Conservation (phyloP, 2,329 filamentous ascomycete genomes). For the Fusarium globosum region DNA sequence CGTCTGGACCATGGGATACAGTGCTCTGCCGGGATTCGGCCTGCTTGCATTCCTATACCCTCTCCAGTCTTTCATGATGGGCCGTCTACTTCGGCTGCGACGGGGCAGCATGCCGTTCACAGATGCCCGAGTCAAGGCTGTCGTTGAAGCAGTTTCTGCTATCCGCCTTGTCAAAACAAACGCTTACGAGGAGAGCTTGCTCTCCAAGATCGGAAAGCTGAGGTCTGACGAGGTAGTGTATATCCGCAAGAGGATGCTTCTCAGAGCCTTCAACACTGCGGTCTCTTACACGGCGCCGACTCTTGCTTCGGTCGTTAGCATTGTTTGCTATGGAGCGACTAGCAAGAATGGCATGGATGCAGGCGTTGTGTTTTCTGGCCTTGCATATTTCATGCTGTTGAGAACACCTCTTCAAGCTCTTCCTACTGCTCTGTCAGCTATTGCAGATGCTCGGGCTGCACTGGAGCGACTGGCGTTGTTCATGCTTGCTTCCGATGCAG, state of each 20-base stretch:
- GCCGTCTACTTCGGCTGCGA: slow-evolving; percentile 7
- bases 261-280: slow-evolving; percentile 20
- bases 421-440: slow-evolving; percentile 13
- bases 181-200: slow-evolving; percentile 22
- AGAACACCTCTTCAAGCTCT: slow-evolving; percentile 17
- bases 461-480: slow-evolving; percentile 8
- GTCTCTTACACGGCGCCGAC: slow-evolving; percentile 24
- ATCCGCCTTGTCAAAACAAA: slow-evolving; percentile 28
- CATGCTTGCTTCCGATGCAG: slow-evolving; percentile 17
- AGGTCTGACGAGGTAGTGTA: slow-evolving; percentile 16
- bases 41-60: slow-evolving; percentile 18
- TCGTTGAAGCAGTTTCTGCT: slow-evolving; percentile 16
- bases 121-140: slow-evolving; percentile 16
- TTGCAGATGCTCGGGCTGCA: slow-evolving; percentile 23
- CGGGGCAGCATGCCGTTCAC: slow-evolving; percentile 26
- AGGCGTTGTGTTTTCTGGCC: slow-evolving; percentile 15
- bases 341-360: slow-evolving; percentile 20
- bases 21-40: slow-evolving; percentile 17
- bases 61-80: slow-evolving; percentile 30
- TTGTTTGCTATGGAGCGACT: slow-evolving; percentile 25
- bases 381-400: slow-evolving; percentile 16
- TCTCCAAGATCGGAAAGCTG: slow-evolving; percentile 24
- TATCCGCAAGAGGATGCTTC: slow-evolving; percentile 32
- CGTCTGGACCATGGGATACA: slow-evolving; percentile 20
- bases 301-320: slow-evolving; percentile 19